Evolutionary conservation across 768 basidiomycete genomes (phyloP), one percentile per base, ranked within the genome.

Genomic region (Tricholoma saponaceum): DNA sequence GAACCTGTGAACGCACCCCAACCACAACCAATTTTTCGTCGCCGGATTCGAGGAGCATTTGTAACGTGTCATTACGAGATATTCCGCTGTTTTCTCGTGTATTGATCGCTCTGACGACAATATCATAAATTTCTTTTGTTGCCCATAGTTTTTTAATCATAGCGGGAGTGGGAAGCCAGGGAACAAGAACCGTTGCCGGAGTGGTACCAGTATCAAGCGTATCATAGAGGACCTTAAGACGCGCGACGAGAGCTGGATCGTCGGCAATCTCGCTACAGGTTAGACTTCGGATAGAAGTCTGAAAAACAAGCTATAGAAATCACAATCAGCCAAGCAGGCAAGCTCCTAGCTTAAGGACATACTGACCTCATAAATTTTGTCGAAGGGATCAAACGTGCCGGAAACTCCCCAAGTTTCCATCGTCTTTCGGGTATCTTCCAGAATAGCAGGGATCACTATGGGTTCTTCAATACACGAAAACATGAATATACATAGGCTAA

Each of bases 41-140:
- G 14, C 83, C 79, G 30, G 76, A 76, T 62, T 90, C 90, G 44
- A 92, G 69, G 49, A 91, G 79, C 77, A 89, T 82, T 62, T 92
- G 89, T 22, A 90, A 76, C 1, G 87, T 84, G 63, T 90, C 89
- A 58, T 86, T 79, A 56, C 76, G 76, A 37, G 79, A 71, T 30
- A 81, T 72, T 16, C 84, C 86, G 62, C 82, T 83, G 58, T 78
- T 68, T 66, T 83, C 69, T 56, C 89, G 76, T n/a, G 75, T 72
- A 55, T 79, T 76, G 58, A 90, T 82, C 37, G 83, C 82, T 10
- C 68, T 69, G 51, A 76, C 75, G 53, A 90, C 69, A 60, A 92
- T 89, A 60, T 85, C 82, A 67, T 90, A 90, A 56, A 92, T 85
- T 62, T 83, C 74, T 69, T 89, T 90, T 30, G 89, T 90, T 14